phyloP scores from a whole-genome alignment of 2,329 filamentous ascomycete genomes.

The Colletotrichum viniferum region DNA sequence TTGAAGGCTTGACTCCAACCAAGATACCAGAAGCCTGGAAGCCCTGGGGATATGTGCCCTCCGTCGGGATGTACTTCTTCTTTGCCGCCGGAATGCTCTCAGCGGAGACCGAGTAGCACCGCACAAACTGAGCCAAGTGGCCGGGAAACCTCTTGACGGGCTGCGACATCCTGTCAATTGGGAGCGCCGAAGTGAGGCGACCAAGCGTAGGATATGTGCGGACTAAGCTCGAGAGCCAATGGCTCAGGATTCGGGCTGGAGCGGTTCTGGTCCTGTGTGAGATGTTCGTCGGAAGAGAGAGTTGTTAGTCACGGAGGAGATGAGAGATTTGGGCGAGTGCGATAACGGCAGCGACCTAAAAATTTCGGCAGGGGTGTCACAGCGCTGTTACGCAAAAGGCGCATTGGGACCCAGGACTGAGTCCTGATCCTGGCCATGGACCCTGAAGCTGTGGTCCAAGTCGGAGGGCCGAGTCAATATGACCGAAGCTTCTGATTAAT shows the following conservation, averaged over 20 bases:
- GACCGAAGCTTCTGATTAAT: background rate
- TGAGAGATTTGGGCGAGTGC: constrained; percentile 12
- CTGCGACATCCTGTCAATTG: constrained; percentile 16
- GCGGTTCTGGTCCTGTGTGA: background rate
- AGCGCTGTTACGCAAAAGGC: background rate
- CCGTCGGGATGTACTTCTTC: constrained; percentile 85
- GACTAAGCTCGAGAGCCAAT: constrained; percentile 3
- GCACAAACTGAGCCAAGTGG: constrained; percentile 29
- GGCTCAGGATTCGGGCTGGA: background rate
- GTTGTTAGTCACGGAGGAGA: background rate
- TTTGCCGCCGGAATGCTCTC: constrained; percentile 77
- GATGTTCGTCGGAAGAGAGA: background rate
- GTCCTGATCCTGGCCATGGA: background rate
- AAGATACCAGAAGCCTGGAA: constrained; percentile 87
- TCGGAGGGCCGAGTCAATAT: background rate
- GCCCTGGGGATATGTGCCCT: constrained; percentile 86
- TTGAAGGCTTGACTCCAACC: constrained; percentile 91
- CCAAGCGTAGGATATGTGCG: background rate
- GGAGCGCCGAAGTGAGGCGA: background rate
- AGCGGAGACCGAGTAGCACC: constrained; percentile 64
- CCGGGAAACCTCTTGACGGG: constrained; percentile 20
- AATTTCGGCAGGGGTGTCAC: constrained; percentile 7
- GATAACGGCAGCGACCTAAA: constrained; percentile 8
- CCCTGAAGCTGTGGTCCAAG: background rate
- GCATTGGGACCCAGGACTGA: background rate